phyloP scores from a whole-genome alignment of 2,329 filamentous ascomycete species.

The Aspergillus sclerotialis region DNA sequence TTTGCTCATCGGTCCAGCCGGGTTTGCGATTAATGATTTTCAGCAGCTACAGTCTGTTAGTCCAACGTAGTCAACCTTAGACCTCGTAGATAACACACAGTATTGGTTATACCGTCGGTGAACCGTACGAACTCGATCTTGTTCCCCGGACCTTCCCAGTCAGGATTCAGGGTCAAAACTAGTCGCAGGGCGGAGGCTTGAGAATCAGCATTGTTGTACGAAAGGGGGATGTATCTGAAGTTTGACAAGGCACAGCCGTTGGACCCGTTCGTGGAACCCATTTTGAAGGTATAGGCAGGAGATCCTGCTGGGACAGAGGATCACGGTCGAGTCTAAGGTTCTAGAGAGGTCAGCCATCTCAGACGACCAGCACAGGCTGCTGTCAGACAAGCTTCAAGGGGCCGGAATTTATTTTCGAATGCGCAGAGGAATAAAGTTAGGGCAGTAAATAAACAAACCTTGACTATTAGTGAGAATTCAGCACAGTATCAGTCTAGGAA shows the following conservation, averaged over 20 bases:
- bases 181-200: constrained; percentile 72
- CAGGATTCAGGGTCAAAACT: constrained; percentile 69
- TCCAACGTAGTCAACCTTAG: constrained; percentile 3
- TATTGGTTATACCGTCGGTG: constrained; percentile 98
- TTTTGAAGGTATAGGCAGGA: too few species aligned
- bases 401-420: too few species aligned
- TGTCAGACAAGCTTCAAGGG: too few species aligned
- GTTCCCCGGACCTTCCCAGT: constrained; percentile 70
- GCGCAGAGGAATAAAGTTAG: too few species aligned
- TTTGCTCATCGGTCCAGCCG: constrained; percentile 65
- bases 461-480: too few species aligned
- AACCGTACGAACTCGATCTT: constrained; percentile 81
- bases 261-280: constrained; percentile 18
- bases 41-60: constrained; percentile 37
- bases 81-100: constrained; percentile 42
- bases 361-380: too few species aligned
- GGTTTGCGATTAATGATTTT: constrained; percentile 46
- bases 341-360: too few species aligned
- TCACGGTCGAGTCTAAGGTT: too few species aligned
- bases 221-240: constrained; percentile 58
- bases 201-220: constrained; percentile 70
- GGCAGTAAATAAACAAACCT: too few species aligned
- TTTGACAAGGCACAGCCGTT: constrained; percentile 11
- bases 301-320: too few species aligned
- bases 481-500: too few species aligned